phyloP scores from a whole-genome alignment of 2,329 filamentous ascomycete genomes.

The Colletotrichum chrysophilum region DNA sequence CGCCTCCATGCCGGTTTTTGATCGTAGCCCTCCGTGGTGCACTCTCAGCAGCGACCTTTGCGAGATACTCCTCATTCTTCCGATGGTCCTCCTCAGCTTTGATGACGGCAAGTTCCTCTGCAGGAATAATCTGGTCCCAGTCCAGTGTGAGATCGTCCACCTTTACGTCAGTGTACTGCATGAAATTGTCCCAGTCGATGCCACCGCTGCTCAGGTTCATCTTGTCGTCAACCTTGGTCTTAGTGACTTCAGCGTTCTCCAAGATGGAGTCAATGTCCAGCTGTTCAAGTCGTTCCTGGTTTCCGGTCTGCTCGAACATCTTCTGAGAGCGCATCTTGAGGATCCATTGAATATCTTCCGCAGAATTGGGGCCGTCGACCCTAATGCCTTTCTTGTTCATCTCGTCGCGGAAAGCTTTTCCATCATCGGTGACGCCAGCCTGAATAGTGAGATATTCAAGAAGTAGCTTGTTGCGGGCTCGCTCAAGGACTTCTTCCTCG shows the following conservation, averaged over 20 bases:
- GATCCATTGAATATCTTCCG: constrained; percentile 94
- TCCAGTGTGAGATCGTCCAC: constrained; percentile 81
- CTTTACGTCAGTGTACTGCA: constrained; percentile 98
- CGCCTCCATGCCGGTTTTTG: constrained; percentile 57
- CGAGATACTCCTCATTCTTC: constrained; percentile 82
- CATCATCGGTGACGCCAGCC: constrained; percentile 94
- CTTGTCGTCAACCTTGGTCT: constrained; percentile 93
- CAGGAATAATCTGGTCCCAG: constrained; percentile 98
- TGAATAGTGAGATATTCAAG: constrained; percentile 98
- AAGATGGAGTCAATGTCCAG: constrained; percentile 97
- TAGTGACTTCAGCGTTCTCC: constrained; percentile 95
- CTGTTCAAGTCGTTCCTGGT: constrained; percentile 95
- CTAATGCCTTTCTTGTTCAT: constrained; percentile 78
- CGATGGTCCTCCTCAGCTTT: constrained; percentile 88
- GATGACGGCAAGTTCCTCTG: constrained; percentile 86
- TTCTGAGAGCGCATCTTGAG: constrained; percentile 98
- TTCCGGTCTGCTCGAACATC: constrained; percentile 97
- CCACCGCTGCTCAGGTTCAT: constrained; percentile 90
- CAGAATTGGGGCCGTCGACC: constrained; percentile 83
- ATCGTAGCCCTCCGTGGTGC: constrained; percentile 77
- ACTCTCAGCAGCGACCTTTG: constrained; percentile 82
- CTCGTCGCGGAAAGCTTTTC: constrained; percentile 76
- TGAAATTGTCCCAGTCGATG: constrained; percentile 86
- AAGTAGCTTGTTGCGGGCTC: constrained; percentile 95
- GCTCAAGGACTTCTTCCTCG: constrained; percentile 95